Conservation (phyloP, 495 filamentous ascomycete genomes). For the Penicillium alfredii region DNA sequence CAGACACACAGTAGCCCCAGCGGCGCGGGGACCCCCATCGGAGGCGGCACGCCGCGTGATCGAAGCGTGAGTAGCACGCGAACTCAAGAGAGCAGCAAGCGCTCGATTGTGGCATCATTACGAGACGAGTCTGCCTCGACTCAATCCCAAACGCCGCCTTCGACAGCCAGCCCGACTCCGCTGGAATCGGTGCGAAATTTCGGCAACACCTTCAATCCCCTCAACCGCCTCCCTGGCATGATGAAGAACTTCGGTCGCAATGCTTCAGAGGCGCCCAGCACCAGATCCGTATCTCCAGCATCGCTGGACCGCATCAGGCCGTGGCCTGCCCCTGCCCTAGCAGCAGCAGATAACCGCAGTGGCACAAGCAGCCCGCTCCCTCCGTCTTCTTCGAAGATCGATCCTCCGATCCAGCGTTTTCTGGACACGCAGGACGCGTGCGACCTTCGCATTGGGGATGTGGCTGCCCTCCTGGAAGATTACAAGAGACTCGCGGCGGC, state of each 20-base stretch:
- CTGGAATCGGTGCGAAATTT: constrained; percentile 81
- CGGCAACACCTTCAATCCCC: constrained; percentile 75
- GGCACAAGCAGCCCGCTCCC: constrained; percentile 16
- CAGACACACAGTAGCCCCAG: constrained; percentile 29
- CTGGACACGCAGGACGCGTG: constrained; percentile 69
- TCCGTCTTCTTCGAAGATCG: constrained; percentile 39
- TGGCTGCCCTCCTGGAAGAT: constrained; percentile 74
- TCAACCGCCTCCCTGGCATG: constrained; percentile 69
- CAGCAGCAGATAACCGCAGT: constrained; percentile 16
- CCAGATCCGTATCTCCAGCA: constrained; percentile 21
- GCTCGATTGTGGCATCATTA: constrained; percentile 19
- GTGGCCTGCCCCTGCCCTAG: constrained; percentile 14
- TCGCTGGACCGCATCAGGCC: constrained; percentile 26
- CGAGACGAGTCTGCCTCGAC: constrained; percentile 22
- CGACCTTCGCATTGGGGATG: constrained; percentile 76
- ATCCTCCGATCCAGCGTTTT: constrained; percentile 73
- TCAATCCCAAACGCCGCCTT: constrained; percentile 11
- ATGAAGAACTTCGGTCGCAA: constrained; percentile 70
- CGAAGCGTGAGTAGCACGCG: constrained; percentile 70
- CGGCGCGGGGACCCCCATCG: constrained; percentile 54
- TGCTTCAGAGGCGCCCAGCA: constrained; percentile 30
- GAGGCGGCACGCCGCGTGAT: constrained; percentile 57
- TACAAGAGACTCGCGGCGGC: constrained; percentile 70
- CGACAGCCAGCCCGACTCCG: constrained; percentile 41
- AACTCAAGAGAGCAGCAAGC: constrained; percentile 44